Base-by-base conservation (phyloP, 805 yeast species). In the Huiozyma sinensis region DNA sequence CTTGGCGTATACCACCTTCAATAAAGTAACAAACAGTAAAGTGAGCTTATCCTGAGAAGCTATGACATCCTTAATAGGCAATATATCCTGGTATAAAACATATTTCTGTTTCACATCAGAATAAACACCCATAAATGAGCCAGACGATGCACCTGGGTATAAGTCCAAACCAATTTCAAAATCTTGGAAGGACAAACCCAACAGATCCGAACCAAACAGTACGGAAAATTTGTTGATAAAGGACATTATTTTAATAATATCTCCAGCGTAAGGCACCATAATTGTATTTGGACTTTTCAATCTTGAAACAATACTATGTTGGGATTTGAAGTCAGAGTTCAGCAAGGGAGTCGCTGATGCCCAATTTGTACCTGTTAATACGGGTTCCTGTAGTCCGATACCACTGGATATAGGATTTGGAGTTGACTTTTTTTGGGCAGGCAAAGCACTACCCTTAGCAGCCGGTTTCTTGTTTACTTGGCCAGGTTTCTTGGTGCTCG, bases 101-200 rank as follows among this genome's bases (percentile, higher is more conserved):
- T 33, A 24, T 4, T 43, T 38, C 6, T 41, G 38, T 27, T 45
- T 48, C 34, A 38, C 27, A 28, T 39, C 38, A 33, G 43, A 39
- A 13, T 32, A 47, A 5, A 49, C 47, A 8, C 53, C 56, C 24
- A 50, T 41, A 9, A 51, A 45, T 6, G 50, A 45, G 9, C 51
- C 52, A 2, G 44, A 42, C 5, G 47, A 41, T 5, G 52, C 50
- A 4, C 47, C 51, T 7, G 57, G 56, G 17, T 54, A 54, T n/a
- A 54, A 41, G 44, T 53, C 51, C 17, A 54, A 46, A 32, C 58
- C 58, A n/a, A 54, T 39, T 44, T 54, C 58, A 38, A 52, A 53
- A 40, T 54, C 58, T 44, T 54, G 57, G 42, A 51, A 49, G 6
- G 58, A 54, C 24, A 54, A 38, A 34, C 50, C 45, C 46, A 52